Evolutionary conservation across 2,329 filamentous ascomycete species (phyloP), one percentile per base, ranked within the genome.

Genomic region (Calonectria multiphialidica): DNA sequence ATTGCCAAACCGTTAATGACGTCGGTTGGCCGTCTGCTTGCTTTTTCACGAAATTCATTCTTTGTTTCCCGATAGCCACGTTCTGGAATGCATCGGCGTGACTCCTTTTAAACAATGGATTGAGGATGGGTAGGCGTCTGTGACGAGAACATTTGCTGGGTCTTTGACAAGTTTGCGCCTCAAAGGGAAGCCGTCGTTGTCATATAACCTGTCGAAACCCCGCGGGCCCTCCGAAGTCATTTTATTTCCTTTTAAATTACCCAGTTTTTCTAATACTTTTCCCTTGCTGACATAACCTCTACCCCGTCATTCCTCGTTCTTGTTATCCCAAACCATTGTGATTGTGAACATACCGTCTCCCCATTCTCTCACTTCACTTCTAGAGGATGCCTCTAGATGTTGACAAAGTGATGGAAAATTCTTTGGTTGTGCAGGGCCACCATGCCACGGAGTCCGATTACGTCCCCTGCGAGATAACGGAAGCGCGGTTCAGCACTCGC

Each of bases 401-500:
- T 9, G 28, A 45, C 12, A 25, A 3, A 6, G 5, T 53, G 13
- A 63, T 62, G 70, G 55, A 33, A 15, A 37, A 23, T 0, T 23
- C 47, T 12, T 8, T 47, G 8, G 37, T 50, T 2, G 70, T 25
- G 1, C 68, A 68, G 12, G 62, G 25, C 15, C 12, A 15, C 18
- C 8, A 21, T 13, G 25, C 5, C 9, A 5, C 12, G 1, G 2
- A 15, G n/a, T 15, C 10, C 3, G 53, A 53, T 1, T 68, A 75
- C 16, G 25, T 71, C 30, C 6, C 55, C 23, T 33, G 50, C 2
- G 63, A 72, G 8, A 35, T 28, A 18, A 67, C 63, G 15, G 33
- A 69, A 16, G 15, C 67, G 8, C 72, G 80, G 6, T 64, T 77
- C 28, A 74, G 80, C n/a, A 72, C 75, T 44, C 45, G 71, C 30